Evolutionary conservation across 208 protist species (phyloP), one percentile per base, ranked within the genome.

Genomic region (Trypanosoma rangeli): DNA sequence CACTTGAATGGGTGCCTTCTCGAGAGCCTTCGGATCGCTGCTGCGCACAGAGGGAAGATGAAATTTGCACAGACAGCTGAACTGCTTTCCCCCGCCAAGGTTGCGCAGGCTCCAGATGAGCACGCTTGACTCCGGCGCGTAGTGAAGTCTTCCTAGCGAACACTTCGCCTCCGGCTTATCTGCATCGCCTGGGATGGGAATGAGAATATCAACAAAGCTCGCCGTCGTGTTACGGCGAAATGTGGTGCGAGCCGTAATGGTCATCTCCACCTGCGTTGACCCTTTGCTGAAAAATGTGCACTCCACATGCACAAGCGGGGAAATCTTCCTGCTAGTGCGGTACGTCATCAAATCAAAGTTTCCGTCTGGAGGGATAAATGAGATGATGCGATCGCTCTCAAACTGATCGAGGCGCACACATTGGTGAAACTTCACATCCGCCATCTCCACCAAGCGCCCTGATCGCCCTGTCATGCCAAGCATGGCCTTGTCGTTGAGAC

Each of bases 301-400:
- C 50, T 75, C 66, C n/a, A 99, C 84, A 22, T 83, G 74, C 82
- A 99, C 98, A 28, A 97, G 96, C 28, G 98, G 86, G 54, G 91
- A 79, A 55, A 99, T 90, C 60, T 94, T 96, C 65, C 98, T 90
- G 53, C 96, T 98, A 3, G 96, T 92, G 63, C 98, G 97, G 82
- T 99, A 99, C n/a, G 80, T 90, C 93, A 99, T 98, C 31, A 99
- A 80, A 75, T 99, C 95, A 84, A 99, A 99, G 53, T 98, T 96
- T 31, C 98, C 98, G 74, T 99, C 98, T 0, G 98, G 98, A 10
- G 98, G 98, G 31, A 99, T 83, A 68, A 99, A 99, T 15, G 82
- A 80, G 46, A 98, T 98, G 56, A 91, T 88, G 28, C 93, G 84
- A 29, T 98, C 94, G 46, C 76, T 94, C 68, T 99, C 98, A 67